Conservation (phyloP, 129 eudicot genomes). For the Centella asiatica region DNA sequence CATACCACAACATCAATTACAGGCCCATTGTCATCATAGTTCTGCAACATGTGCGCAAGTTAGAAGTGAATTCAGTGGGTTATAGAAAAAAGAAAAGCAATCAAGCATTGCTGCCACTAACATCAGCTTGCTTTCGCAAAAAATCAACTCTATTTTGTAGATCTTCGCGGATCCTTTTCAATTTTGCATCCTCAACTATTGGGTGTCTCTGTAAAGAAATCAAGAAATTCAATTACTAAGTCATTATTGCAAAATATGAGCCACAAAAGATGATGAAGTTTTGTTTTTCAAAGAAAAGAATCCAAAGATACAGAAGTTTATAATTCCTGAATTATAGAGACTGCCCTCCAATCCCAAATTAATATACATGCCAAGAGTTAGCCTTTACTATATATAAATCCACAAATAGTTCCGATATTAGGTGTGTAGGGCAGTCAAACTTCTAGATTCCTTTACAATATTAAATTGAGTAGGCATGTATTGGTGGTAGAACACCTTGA, state of each 20-base stretch:
- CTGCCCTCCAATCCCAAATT: too few species aligned
- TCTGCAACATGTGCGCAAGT: constrained; percentile 28
- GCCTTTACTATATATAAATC: too few species aligned
- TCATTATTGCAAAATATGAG: neutral
- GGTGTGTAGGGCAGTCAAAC: too few species aligned
- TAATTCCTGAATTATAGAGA: too few species aligned
- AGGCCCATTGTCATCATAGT: constrained; percentile 97
- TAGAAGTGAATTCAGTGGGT: constrained; percentile 4
- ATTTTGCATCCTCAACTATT: constrained; percentile 43
- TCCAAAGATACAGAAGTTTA: too few species aligned
- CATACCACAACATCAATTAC: constrained; percentile 94
- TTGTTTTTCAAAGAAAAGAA: too few species aligned
- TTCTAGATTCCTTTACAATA: too few species aligned
- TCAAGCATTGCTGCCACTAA: constrained; percentile 24
- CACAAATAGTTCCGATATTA: too few species aligned
- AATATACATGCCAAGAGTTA: too few species aligned
- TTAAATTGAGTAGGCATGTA: too few species aligned
- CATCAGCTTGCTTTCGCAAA: constrained; percentile 82
- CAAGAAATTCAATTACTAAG: constrained; percentile 5
- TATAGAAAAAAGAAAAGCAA: constrained; percentile 2
- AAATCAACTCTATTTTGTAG: constrained; percentile 81
- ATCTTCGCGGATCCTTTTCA: constrained; percentile 70
- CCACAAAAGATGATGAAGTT: constrained; percentile 10
- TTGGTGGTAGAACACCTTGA: too few species aligned
- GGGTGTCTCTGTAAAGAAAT: constrained; percentile 44